Evolutionary conservation across 352 stramenopile species (phyloP).

Genomic region (Pythium brachiatum): DNA sequence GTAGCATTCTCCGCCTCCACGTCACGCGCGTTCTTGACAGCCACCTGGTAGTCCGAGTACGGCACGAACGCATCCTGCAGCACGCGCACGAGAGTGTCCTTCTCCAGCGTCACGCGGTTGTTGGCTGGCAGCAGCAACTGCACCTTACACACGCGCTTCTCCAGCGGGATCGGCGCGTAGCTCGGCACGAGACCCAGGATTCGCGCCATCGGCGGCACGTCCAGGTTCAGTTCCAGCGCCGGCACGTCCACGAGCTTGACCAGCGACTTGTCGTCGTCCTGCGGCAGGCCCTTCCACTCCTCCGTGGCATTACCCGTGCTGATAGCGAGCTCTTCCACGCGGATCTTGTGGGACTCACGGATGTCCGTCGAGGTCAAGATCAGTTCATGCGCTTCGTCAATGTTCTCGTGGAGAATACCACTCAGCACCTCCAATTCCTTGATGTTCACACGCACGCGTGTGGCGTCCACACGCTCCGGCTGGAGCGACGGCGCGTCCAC

Average conservation of each 20-base stretch:
- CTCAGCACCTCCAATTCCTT: slow-evolving; percentile 22
- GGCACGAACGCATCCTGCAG: slow-evolving; percentile 29
- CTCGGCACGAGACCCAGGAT: slow-evolving; percentile 27
- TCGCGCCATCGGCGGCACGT: slow-evolving; percentile 28
- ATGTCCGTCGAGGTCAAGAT: slow-evolving; percentile 25
- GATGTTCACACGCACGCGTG: slow-evolving; percentile 17
- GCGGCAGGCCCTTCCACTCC: slow-evolving; percentile 19
- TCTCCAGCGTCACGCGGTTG: slow-evolving; percentile 24
- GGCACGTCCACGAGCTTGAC: slow-evolving; percentile 23
- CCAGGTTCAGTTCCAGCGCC: slow-evolving; percentile 24
- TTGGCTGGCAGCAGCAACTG: slow-evolving; percentile 23
- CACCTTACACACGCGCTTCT: slow-evolving; percentile 28
- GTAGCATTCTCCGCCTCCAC: slow-evolving; percentile 16
- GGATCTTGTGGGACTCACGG: slow-evolving; percentile 25
- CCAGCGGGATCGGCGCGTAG: slow-evolving; percentile 28
- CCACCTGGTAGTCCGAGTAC: slow-evolving; percentile 29
- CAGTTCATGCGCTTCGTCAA: slow-evolving; percentile 23
- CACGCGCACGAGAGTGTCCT: slow-evolving; percentile 19
- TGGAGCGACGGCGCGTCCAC: slow-evolving; percentile 15
- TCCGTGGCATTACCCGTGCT: slow-evolving; percentile 12
- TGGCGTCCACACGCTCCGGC: slow-evolving; percentile 5
- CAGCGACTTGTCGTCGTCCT: slow-evolving; percentile 16
- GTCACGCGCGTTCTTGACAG: slow-evolving; percentile 21
- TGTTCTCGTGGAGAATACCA: slow-evolving; percentile 24
- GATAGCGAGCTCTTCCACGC: slow-evolving; percentile 23